phyloP scores from a whole-genome alignment of 1,139 yeast genomes.

The Nakaseomyces glabratus region DNA sequence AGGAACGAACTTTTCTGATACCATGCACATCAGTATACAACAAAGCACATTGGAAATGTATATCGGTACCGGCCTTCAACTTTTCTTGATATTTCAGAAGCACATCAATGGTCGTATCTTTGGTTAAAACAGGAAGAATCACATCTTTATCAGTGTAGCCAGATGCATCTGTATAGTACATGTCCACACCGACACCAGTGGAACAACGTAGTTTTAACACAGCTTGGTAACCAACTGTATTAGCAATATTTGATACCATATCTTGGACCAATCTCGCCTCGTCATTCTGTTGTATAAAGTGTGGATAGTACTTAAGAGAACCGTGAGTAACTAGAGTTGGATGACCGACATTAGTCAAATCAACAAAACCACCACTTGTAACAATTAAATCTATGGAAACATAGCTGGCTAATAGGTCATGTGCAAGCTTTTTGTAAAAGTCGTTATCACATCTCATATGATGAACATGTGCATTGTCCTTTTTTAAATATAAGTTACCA shows the following conservation, averaged over 20 bases:
- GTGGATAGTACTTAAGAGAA: slow-evolving; percentile 50
- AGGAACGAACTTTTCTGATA: slow-evolving; percentile 70
- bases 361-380: slow-evolving; percentile 57
- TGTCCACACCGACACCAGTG: slow-evolving; percentile 75
- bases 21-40: slow-evolving; percentile 76
- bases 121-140: slow-evolving; percentile 53
- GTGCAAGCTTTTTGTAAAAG: slow-evolving; percentile 54
- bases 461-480: slow-evolving; percentile 47
- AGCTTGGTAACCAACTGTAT: slow-evolving; percentile 63
- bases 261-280: slow-evolving; percentile 58
- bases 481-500: slow-evolving; percentile 58
- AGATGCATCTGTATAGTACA: slow-evolving; percentile 53
- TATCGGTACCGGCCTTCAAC: slow-evolving; percentile 61
- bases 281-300: slow-evolving; percentile 63
- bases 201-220: slow-evolving; percentile 82
- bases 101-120: slow-evolving; percentile 62
- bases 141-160: slow-evolving; percentile 45
- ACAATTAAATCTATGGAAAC: slow-evolving; percentile 74
- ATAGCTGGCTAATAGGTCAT: slow-evolving; percentile 47
- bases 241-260: slow-evolving; percentile 41
- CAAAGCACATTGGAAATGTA: slow-evolving; percentile 86
- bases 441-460: slow-evolving; percentile 54
- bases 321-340: slow-evolving; percentile 73
- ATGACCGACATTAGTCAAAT: slow-evolving; percentile 64
- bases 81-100: slow-evolving; percentile 71